Evolutionary conservation across 352 stramenopile species (phyloP), one percentile per base, ranked within the genome.

Genomic region (Phytophthora hybrid): DNA sequence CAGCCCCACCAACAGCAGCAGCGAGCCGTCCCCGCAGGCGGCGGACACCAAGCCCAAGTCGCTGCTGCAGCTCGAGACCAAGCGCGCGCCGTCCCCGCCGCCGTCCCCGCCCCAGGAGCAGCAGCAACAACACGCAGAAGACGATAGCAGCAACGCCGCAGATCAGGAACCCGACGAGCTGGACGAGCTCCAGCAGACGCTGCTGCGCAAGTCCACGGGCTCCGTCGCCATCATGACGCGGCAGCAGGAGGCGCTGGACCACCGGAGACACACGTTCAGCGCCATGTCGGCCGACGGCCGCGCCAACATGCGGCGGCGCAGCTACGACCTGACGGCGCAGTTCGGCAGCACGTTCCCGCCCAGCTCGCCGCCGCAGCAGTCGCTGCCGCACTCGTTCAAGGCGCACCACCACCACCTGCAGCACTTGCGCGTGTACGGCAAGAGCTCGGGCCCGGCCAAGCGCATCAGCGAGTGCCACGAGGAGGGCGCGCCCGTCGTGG

Each of bases 341-440:
- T 82, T 79, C 39, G 75, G 68, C 7, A 74, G 63, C 59, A 78
- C 74, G 14, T 79, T 72, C 55, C 66, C 73, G n/a, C 73, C 78
- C 26, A 59, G 34, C 2, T 63, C 68, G 4, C 52, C 67, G 23
- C 47, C 44, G 46, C 69, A 34, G 39, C 56, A 59, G 47, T 44
- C 67, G 13, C n/a, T 77, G 23, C 55, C 58, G 18, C 74, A 70
- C 41, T 73, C 70, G 18, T 57, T 78, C 53, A 80, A 80, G 49
- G 77, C 79, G 53, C 23, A 26, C 23, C 77, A 82, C 58, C 53
- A 76, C 23, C 80, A 88, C 52, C 59, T 88, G 23, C 80, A 89
- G 56, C 81, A 88, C 37, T 63, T 90, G 59, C 81, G 82, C 16
- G 76, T 89, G 32, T 91, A 93, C 69, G 82, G 79, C 39, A 82